A percentile compares a stretch with the other conserved stretches of the same genome.
Evolutionary conservation across 2,329 filamentous ascomycete genomes (phyloP).

Genomic region (Exophiala bonariae): DNA sequence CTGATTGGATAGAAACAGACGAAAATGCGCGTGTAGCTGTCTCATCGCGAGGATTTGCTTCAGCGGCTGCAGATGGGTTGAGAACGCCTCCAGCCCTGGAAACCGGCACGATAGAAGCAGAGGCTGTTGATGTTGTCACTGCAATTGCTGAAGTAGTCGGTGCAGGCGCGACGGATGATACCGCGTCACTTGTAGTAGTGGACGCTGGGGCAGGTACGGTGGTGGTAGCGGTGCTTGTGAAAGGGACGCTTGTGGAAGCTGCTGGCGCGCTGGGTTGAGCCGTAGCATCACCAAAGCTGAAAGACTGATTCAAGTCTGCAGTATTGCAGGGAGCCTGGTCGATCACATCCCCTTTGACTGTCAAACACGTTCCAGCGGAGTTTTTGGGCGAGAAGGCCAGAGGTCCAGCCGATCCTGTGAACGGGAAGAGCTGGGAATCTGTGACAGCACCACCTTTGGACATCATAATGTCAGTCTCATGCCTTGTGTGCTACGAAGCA

Average conservation of each 20-base stretch:
- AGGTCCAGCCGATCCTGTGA: slow-evolving; percentile 14
- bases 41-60: slow-evolving; percentile 15
- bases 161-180: slow-evolving; percentile 1
- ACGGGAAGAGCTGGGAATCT: slow-evolving; percentile 20
- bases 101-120: slow-evolving; percentile 11
- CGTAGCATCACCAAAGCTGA: slow-evolving; percentile 12
- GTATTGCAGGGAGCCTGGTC: slow-evolving; percentile 16
- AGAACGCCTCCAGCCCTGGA: slow-evolving; percentile 15
- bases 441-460: slow-evolving; percentile 14
- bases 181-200: not conserved
- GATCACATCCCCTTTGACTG: slow-evolving; percentile 13
- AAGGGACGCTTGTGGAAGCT: no score
- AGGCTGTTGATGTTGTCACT: slow-evolving; percentile 1
- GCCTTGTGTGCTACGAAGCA: no score
- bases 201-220: not conserved
- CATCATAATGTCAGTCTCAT: not conserved
- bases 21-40: slow-evolving; percentile 16
- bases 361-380: slow-evolving; percentile 16
- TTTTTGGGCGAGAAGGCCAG: slow-evolving; percentile 14
- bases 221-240: no score
- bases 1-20: slow-evolving; percentile 12
- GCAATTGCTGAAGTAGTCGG: not conserved
- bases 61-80: slow-evolving; percentile 13
- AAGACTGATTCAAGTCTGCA: slow-evolving; percentile 13
- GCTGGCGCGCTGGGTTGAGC: no score